phyloP scores from a whole-genome alignment of 2,329 filamentous ascomycete species.

The Trichoderma gracile region DNA sequence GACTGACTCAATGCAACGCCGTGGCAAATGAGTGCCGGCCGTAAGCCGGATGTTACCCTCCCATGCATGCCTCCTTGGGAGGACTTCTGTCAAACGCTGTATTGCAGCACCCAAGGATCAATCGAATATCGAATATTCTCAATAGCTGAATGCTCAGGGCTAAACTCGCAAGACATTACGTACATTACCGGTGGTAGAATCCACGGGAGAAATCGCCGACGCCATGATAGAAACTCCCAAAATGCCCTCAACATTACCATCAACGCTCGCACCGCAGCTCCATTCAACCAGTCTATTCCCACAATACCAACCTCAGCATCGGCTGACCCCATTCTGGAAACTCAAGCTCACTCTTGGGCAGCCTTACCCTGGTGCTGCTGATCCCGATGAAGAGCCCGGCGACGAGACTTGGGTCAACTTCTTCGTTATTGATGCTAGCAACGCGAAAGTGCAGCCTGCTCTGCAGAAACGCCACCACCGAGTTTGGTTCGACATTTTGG shows the following conservation, averaged over 20 bases:
- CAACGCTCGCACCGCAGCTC: background rate
- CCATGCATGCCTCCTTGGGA: too few relatives aligned
- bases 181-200: conserved; percentile 4
- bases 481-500: conserved; percentile 40
- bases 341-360: conserved; percentile 32
- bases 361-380: conserved; percentile 36
- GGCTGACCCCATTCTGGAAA: conserved; percentile 36
- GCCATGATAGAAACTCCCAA: background rate
- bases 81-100: too few relatives aligned
- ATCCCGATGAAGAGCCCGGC: conserved; percentile 37
- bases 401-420: conserved; percentile 33
- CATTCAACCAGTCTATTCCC: conserved; percentile 25
- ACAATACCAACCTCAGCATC: conserved; percentile 33
- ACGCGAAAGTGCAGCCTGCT: conserved; percentile 41
- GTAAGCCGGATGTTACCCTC: background rate
- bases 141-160: background rate
- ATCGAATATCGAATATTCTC: background rate
- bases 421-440: conserved; percentile 32
- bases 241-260: conserved; percentile 4
- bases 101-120: background rate
- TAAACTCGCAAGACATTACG: conserved; percentile 15
- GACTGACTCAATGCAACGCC: background rate
- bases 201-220: background rate
- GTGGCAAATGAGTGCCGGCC: conserved; percentile 7
- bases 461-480: conserved; percentile 46